Conservation (phyloP, 805 yeast genomes). For the Clavispora phyllophila region DNA sequence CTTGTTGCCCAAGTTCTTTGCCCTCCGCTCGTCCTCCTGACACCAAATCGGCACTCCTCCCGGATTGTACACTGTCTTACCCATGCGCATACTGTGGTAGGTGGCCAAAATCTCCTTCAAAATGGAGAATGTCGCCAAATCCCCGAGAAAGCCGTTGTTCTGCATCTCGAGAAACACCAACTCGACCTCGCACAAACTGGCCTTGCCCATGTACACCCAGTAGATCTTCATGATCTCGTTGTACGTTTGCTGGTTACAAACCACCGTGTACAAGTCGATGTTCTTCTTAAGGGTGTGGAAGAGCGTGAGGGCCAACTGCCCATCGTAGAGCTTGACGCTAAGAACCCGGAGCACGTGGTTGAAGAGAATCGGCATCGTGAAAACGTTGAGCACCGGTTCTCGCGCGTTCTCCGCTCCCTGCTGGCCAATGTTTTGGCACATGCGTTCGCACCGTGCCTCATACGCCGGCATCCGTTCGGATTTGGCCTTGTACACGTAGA, state of each 20-base stretch:
- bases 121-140: constrained; percentile 29
- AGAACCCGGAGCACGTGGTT: constrained; percentile 25
- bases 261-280: constrained; percentile 26
- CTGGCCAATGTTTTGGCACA: constrained; percentile 13
- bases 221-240: constrained; percentile 32
- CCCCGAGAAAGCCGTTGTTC: constrained; percentile 38
- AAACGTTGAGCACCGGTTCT: constrained; percentile 25
- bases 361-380: constrained; percentile 33
- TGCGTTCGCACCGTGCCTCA: constrained; percentile 15
- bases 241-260: constrained; percentile 38
- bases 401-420: constrained; percentile 13
- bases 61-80: constrained; percentile 19
- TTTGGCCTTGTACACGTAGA: constrained; percentile 13
- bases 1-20: constrained; percentile 18
- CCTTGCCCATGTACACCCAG: constrained; percentile 37
- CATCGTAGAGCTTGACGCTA: constrained; percentile 26
- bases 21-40: constrained; percentile 31
- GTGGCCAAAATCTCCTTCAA: constrained; percentile 31
- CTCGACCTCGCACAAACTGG: constrained; percentile 31
- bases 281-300: constrained; percentile 33
- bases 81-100: constrained; percentile 30
- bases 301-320: constrained; percentile 30
- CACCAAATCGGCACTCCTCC: constrained; percentile 32
- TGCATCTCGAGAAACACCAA: constrained; percentile 33
- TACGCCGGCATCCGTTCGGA: constrained; percentile 10